phyloP scores from a whole-genome alignment of 1,284 basidiomycete genomes.

The Rhizopogon parksii region DNA sequence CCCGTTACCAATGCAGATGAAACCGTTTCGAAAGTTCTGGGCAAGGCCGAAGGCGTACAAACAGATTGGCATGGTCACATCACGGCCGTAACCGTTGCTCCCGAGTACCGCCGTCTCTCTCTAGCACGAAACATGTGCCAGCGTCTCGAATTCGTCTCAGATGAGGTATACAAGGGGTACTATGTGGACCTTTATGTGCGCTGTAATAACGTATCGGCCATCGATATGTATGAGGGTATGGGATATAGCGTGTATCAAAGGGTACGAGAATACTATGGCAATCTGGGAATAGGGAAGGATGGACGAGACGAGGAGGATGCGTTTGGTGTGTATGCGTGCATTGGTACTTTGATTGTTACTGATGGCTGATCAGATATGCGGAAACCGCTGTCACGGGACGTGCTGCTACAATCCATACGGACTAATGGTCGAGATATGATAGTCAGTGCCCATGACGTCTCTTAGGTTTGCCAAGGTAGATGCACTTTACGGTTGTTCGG shows the following conservation, averaged over 20 bases:
- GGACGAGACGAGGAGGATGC: slow-evolving; percentile 83
- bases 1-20: slow-evolving; percentile 8
- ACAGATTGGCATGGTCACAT: slow-evolving; percentile 85
- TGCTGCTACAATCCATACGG: slow-evolving; percentile 55
- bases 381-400: slow-evolving; percentile 69
- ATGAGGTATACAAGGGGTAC: slow-evolving; percentile 68
- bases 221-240: slow-evolving; percentile 79
- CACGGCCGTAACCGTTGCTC: slow-evolving; percentile 86
- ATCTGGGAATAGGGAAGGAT: slow-evolving; percentile 59
- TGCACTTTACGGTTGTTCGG: slow-evolving; percentile 5
- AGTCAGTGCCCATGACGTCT: slow-evolving; percentile 63
- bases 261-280: slow-evolving; percentile 83
- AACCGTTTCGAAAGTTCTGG: slow-evolving; percentile 52
- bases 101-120: slow-evolving; percentile 80
- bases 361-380: slow-evolving; percentile 67
- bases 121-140: slow-evolving; percentile 80
- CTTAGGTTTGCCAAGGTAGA: slow-evolving; percentile 31
- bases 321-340: slow-evolving; percentile 57
- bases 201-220: slow-evolving; percentile 70
- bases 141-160: slow-evolving; percentile 76
- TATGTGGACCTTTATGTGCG: slow-evolving; percentile 92
- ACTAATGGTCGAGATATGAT: slow-evolving; percentile 67
- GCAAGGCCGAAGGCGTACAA: slow-evolving; percentile 74
- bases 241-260: slow-evolving; percentile 84
- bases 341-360: slow-evolving; percentile 7